Percentiles rank a stretch among this genome's conserved stretches.
Evolutionary conservation across 139 green algal genomes (phyloP).

Genomic region (Zygnema circumcarinatum): DNA sequence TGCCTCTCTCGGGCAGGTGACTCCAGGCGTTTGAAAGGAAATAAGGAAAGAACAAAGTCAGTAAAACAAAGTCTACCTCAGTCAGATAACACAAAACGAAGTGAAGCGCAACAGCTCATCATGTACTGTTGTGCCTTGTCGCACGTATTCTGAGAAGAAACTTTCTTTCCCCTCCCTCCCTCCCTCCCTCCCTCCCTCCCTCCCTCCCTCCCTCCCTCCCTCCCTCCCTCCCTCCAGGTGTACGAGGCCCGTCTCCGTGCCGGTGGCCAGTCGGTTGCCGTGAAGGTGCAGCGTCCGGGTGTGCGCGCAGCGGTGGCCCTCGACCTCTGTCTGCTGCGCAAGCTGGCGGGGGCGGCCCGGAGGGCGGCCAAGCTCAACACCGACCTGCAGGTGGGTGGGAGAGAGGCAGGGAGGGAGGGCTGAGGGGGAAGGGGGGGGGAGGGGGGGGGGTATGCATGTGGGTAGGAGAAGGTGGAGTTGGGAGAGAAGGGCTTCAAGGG

Average conservation of each 20-base stretch:
- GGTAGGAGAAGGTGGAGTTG: neutral
- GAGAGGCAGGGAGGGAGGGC: neutral
- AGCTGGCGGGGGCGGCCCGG: neutral
- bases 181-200: neutral
- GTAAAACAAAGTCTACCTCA: too few species aligned
- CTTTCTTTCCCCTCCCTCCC: neutral
- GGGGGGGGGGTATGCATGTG: too few species aligned
- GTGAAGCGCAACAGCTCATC: too few species aligned
- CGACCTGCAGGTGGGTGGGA: slow-evolving; percentile 20
- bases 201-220: slow-evolving; percentile 2
- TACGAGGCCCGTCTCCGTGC: slow-evolving; percentile 53
- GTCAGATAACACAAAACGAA: too few species aligned
- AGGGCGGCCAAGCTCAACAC: slow-evolving; percentile 34
- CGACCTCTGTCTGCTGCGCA: slow-evolving; percentile 85
- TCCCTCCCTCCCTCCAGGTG: slow-evolving; percentile 62
- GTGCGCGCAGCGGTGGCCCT: slow-evolving; percentile 90
- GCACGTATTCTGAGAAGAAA: neutral
- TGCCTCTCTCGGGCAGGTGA: slow-evolving; percentile 87
- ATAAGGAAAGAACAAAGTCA: too few species aligned
- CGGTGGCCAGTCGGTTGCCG: slow-evolving; percentile 85
- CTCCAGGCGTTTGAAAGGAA: too few species aligned
- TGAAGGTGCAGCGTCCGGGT: slow-evolving; percentile 94
- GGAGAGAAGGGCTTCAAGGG: too few species aligned
- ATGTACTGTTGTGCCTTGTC: too few species aligned
- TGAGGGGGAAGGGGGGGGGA: too few species aligned